Evolutionary conservation across 352 stramenopile species (phyloP), one percentile per base, ranked within the genome.

Genomic region (Globisporangium viniferum): DNA sequence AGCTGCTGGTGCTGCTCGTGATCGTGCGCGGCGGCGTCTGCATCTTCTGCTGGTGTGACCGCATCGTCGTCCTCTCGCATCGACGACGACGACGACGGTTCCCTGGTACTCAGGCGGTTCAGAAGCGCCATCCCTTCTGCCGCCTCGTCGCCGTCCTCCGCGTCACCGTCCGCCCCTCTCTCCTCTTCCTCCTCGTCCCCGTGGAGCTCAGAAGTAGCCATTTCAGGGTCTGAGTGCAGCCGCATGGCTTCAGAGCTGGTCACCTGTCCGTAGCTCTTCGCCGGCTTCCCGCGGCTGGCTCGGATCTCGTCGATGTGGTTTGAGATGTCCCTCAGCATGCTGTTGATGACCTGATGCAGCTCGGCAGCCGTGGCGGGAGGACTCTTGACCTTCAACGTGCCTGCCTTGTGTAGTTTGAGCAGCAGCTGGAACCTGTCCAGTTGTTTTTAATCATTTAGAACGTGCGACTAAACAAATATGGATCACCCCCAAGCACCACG

Each of bases 401-500:
- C 74, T n/a, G 73, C 76, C 20, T 70, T 66, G 59, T 76, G 76
- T 33, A 78, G 62, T 44, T 74, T 70, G 49, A 81, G 62, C 36
- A 83, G 69, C 53, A 81, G 66, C 29, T 80, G 72, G 70, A 83
- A 83, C 18, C 76, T 83, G 27, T 5, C 27, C 18, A 8, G 12
- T 41, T 48, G 20, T 59, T 44, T 20, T 27, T 33, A 44, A 64
- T 31, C 35, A 72, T 51, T 18, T 20, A 35, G 3, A 39, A 12
- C 2, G 51, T 27, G 4, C 46, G 20, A 24, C 48, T 65, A 27
- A 56, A 31, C 44, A 49, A 55, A 35, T 20, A 20, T 48, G 14
- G 35, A 58, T 33, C 15, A 33, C 51, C 51, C 49, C 24, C n/a
- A 33, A 56, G 49, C 48, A 22, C 7, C n/a, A 56, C n/a, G n/a